phyloP scores from a whole-genome alignment of 2,329 filamentous ascomycete species.

The Karstenula rhodostoma region DNA sequence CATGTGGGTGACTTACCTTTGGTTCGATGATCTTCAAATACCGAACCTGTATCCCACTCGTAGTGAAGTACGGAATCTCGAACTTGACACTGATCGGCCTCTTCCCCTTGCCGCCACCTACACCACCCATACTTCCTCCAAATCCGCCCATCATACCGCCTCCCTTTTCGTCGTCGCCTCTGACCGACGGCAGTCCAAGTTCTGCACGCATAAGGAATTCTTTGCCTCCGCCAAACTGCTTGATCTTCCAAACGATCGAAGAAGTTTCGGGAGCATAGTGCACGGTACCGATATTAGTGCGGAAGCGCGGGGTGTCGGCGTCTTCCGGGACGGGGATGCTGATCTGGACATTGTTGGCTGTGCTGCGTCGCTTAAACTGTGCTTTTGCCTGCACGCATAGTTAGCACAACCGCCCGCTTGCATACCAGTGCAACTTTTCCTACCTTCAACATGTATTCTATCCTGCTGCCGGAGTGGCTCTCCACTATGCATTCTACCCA shows the following conservation, averaged over 20 bases:
- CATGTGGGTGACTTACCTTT: conserved; percentile 73
- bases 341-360: conserved; percentile 98
- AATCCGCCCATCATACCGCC: conserved; percentile 98
- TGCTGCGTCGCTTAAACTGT: conserved; percentile 97
- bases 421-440: background rate
- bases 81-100: conserved; percentile 99
- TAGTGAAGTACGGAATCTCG: conserved; percentile 99
- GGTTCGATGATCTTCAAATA: conserved; percentile 99
- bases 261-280: conserved; percentile 98
- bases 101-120: conserved; percentile 84
- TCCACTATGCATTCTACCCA: conserved; percentile 99
- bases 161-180: conserved; percentile 93
- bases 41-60: conserved; percentile 95
- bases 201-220: conserved; percentile 99
- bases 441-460: conserved; percentile 98
- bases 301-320: conserved; percentile 93
- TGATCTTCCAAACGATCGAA: conserved; percentile 99
- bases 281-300: conserved; percentile 95
- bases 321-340: conserved; percentile 97
- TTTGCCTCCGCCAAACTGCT: conserved; percentile 98
- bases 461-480: conserved; percentile 90
- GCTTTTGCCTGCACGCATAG: conserved; percentile 71
- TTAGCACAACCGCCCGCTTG: conserved; percentile 20
- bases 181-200: conserved; percentile 89
- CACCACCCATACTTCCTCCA: conserved; percentile 94